Percentiles rank a stretch among this genome's conserved stretches.
phyloP scores from a whole-genome alignment of 345 rosid species.

The Cardiospermum halicacabum region DNA sequence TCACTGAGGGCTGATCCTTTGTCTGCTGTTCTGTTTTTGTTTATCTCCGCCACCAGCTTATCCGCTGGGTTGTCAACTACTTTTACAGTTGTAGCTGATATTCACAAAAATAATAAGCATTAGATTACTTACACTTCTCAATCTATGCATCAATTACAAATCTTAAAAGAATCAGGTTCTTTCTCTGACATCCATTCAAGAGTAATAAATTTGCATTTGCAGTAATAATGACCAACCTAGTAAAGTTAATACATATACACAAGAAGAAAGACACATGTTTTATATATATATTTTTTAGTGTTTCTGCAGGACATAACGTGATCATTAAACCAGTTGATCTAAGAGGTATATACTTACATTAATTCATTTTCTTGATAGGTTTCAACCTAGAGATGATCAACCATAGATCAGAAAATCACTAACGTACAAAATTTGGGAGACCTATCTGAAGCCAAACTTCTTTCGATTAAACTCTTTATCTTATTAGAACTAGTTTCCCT shows the following conservation, averaged over 20 bases:
- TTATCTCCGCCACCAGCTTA: slow-evolving; percentile 45
- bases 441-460: neutral
- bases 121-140: neutral
- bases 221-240: neutral
- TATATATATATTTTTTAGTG: neutral
- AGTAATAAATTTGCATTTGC: neutral
- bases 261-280: neutral
- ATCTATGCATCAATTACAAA: slow-evolving; percentile 5
- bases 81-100: slow-evolving; percentile 28
- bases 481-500: too few species aligned
- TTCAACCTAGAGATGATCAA: neutral
- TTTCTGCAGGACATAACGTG: neutral
- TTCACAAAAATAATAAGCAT: neutral
- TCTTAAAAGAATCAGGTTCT: neutral
- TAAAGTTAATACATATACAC: neutral
- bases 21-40: slow-evolving; percentile 48
- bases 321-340: neutral
- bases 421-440: neutral
- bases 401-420: neutral
- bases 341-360: neutral
- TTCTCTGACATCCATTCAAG: neutral
- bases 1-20: slow-evolving; percentile 43
- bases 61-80: slow-evolving; percentile 71
- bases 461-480: too few species aligned
- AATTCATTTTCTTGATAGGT: neutral